Conservation (phyloP, 768 basidiomycete species). For the Saitozyma podzolica region DNA sequence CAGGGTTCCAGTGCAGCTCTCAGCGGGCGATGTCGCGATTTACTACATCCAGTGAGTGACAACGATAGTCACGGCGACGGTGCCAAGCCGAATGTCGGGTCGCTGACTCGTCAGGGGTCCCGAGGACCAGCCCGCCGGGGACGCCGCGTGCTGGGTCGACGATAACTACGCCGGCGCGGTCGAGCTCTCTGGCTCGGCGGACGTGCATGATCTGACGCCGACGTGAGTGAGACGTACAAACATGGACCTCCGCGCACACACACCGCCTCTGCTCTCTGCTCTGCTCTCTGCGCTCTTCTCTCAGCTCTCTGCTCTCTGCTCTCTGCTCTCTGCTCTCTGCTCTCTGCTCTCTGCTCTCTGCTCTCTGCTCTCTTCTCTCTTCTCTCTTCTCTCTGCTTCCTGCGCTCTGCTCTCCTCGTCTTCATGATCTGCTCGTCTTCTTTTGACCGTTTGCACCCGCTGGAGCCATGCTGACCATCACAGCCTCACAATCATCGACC, state of each 20-base stretch:
- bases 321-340: too few relatives aligned
- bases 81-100: constrained; percentile 57
- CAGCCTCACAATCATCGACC: constrained; percentile 84
- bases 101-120: constrained; percentile 61
- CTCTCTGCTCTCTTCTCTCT: too few relatives aligned
- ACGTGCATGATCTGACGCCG: constrained; percentile 63
- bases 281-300: too few relatives aligned
- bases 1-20: constrained; percentile 75
- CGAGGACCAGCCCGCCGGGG: constrained; percentile 33
- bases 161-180: constrained; percentile 73
- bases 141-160: constrained; percentile 47
- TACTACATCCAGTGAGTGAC: constrained; percentile 69
- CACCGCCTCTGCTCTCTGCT: too few relatives aligned
- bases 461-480: neutral
- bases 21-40: constrained; percentile 86
- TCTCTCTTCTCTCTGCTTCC: too few relatives aligned
- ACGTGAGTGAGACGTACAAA: constrained; percentile 59
- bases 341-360: too few relatives aligned
- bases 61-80: too few relatives aligned
- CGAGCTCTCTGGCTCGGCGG: constrained; percentile 73
- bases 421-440: too few relatives aligned
- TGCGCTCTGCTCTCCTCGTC: too few relatives aligned
- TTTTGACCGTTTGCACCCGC: neutral
- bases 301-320: too few relatives aligned
- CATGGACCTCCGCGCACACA: too few relatives aligned